phyloP scores from a whole-genome alignment of 306 rosid species.

The Alnus rubra region DNA sequence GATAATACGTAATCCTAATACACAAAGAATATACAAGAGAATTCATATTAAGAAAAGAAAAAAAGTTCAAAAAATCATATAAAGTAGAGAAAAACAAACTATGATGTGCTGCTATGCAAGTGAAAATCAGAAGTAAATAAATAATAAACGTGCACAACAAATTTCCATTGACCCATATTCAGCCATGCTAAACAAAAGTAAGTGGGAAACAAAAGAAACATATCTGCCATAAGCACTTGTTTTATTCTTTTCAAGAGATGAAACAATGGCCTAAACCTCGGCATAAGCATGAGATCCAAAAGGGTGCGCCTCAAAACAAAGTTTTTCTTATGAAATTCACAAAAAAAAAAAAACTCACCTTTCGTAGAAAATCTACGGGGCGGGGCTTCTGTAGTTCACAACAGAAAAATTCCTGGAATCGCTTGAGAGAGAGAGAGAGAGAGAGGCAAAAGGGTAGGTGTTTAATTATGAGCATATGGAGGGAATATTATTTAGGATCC shows the following conservation, averaged over 20 bases:
- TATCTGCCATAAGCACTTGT: neutral
- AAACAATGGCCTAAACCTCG: neutral
- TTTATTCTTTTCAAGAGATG: neutral
- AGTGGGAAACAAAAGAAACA: too few species aligned
- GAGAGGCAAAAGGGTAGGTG: neutral
- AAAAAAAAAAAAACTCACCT: neutral
- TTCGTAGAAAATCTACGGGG: neutral
- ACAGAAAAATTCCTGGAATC: neutral
- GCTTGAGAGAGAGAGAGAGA: neutral
- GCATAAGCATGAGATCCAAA: neutral
- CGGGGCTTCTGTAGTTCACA: neutral
- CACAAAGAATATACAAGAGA: too few species aligned
- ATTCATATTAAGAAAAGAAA: too few species aligned
- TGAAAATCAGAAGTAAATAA: too few species aligned
- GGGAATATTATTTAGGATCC: conserved; percentile 22
- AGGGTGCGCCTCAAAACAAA: neutral
- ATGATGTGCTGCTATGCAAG: too few species aligned
- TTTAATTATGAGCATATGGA: neutral
- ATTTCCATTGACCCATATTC: neutral
- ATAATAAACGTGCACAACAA: neutral
- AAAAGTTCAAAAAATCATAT: too few species aligned
- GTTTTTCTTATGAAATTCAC: neutral
- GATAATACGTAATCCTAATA: too few species aligned
- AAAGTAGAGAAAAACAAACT: too few species aligned
- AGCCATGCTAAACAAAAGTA: neutral